Evolutionary conservation across 2,329 filamentous ascomycete genomes (phyloP), one percentile per base, ranked within the genome.

Genomic region (Hymenoscyphus fructigenus): DNA sequence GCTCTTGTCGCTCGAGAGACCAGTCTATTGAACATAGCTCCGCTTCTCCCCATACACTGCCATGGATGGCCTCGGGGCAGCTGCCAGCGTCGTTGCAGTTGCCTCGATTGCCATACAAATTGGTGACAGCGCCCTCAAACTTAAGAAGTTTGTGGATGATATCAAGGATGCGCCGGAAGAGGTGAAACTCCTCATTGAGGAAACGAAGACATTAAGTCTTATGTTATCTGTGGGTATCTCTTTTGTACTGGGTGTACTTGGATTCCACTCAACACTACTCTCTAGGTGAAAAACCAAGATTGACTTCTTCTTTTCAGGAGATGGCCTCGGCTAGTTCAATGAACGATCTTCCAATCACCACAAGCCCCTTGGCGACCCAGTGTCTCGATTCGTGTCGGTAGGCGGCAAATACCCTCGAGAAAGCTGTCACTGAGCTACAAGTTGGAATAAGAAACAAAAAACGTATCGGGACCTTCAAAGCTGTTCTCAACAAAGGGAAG

Each of bases 151-250:
- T 41, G 29, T 41, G 10, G 38, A 59, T 26, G 9, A 38, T 34
- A 56, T 63, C 38, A 59, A 63, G 36, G 61, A 63, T 36, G 61
- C 61, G 5, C 61, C 61, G 10, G 61, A 62, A 47, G 50, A 57
- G 15, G 20, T 62, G 3, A 55, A 56, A 38, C 28, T 23, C 7
- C 50, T 61, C n/a, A 38, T 57, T 3, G 32, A 41, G 6, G 47
- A 61, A 38, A 53, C 47, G 2, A 53, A 53, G 20, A 53, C 20
- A 0, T 23, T 50, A 0, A 20, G 44, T 0, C 12, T 26, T 23
- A 9, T 15, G 14, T 53, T 53, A 9, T 53, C 47, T 53, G 20
- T 53, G 5, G 6, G 47, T 53, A 10, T 10, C 9, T 50, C n/a
- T 20, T 20, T 20, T 47, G 17, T 20, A 47, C 10, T 9, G n/a